phyloP scores from a whole-genome alignment of 768 basidiomycete species.

The Boletus rex-veris region DNA sequence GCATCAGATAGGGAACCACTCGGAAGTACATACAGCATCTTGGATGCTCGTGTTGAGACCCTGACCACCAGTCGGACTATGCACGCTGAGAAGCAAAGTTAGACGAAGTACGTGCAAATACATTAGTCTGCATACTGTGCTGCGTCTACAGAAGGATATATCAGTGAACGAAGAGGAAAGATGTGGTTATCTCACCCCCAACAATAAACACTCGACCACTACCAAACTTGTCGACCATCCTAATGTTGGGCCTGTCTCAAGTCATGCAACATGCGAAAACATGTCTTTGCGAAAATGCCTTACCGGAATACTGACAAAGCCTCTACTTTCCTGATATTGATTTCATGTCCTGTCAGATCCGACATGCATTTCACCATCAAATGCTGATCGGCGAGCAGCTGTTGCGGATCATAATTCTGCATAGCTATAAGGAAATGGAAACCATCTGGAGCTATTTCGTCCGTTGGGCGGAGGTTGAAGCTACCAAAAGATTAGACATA shows the following conservation, averaged over 20 bases:
- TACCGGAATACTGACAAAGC: slow-evolving; percentile 30
- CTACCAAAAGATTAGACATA: not conserved
- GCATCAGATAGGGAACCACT: not conserved
- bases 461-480: slow-evolving; percentile 10
- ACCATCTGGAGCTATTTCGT: slow-evolving; percentile 21
- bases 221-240: slow-evolving; percentile 44
- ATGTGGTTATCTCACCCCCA: slow-evolving; percentile 34
- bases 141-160: slow-evolving; percentile 36
- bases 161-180: not conserved
- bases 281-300: slow-evolving; percentile 3
- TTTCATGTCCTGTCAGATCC: slow-evolving; percentile 25
- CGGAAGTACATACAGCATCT: slow-evolving; percentile 33
- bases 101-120: not conserved
- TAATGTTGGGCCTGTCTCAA: slow-evolving; percentile 41
- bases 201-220: slow-evolving; percentile 44
- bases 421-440: slow-evolving; percentile 12
- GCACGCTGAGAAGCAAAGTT: slow-evolving; percentile 12
- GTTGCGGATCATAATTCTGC: slow-evolving; percentile 8
- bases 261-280: slow-evolving; percentile 2
- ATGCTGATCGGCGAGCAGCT: slow-evolving; percentile 20
- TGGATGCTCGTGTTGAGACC: slow-evolving; percentile 39
- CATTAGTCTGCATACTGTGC: slow-evolving; percentile 33
- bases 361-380: slow-evolving; percentile 31
- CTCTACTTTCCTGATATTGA: slow-evolving; percentile 30
- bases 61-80: slow-evolving; percentile 25